Percentiles rank a stretch among this genome's conserved stretches.
Conservation (phyloP, 225 moss, liverwort and hornwort genomes). For the Climacium dendroides region DNA sequence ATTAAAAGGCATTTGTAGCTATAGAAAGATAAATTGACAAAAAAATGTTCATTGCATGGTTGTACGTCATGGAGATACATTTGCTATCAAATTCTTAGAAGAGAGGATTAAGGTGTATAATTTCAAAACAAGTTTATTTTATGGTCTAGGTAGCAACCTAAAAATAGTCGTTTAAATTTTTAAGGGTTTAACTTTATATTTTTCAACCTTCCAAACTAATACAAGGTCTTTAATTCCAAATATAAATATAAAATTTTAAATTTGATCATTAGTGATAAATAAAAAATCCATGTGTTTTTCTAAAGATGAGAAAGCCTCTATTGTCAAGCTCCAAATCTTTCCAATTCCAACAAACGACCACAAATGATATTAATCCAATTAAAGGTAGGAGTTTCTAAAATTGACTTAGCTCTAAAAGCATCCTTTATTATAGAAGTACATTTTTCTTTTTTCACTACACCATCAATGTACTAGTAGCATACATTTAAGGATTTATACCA, state of each 20-base stretch:
- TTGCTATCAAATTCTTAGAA: background rate
- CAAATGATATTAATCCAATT: background rate
- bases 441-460: fast-evolving
- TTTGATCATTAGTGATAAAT: fast-evolving
- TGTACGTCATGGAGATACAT: background rate
- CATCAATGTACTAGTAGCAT: background rate
- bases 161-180: background rate
- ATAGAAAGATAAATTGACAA: background rate
- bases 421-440: fast-evolving
- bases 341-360: background rate
- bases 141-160: fast-evolving
- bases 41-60: fast-evolving
- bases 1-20: background rate
- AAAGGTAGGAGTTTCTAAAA: background rate
- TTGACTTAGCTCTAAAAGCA: background rate
- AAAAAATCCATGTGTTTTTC: fast-evolving
- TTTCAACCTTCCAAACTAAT: background rate
- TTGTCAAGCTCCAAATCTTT: background rate
- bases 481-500: background rate
- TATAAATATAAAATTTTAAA: background rate
- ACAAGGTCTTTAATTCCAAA: background rate
- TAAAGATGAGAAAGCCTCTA: background rate
- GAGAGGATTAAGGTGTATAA: too few species aligned
- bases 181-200: background rate
- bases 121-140: background rate